Evolutionary conservation across 768 basidiomycete species (phyloP), one percentile per base, ranked within the genome.

Genomic region (Artomyces pyxidatus): DNA sequence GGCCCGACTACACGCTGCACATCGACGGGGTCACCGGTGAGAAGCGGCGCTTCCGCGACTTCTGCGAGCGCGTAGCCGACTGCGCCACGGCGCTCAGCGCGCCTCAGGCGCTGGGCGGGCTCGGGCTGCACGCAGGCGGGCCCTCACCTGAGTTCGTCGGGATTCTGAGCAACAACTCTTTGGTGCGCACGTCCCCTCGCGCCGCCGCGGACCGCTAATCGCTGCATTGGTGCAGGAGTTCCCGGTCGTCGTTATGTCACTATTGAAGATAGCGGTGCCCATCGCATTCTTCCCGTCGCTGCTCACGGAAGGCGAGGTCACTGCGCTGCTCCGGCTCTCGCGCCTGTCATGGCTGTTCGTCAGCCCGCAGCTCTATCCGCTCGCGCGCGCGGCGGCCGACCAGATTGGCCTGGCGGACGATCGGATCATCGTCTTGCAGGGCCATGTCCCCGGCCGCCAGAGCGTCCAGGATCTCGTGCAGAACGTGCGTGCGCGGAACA

Each of bases 151-250:
- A 84, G 45, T 75, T 86, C 21, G 70, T 87, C 17, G 87, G 83
- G 6, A 76, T 89, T 14, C 73, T 87, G 59, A 78, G 77, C 62
- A 74, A 82, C 40, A 89, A 88, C 59, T 81, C 75, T 29, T 59
- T 80, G 61, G 78, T 62, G 6, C 14, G 40, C 32, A 28, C 37
- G 23, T 27, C 27, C 28, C 12, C 26, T 48, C 14, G n/a, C 29
- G 22, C 47, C 7, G 27, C 19, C 10, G 42, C 48, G 8, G 19
- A 47, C 42, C 14, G 45, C 21, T 40, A 26, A 51, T 28, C 25
- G 23, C 30, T 28, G 1, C n/a, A n/a, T n/a, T n/a, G n/a, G n/a
- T 26, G 23, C 27, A 83, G 83, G 80, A 84, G n/a, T 82, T 71
- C 54, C 59, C 74, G 6, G 65, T 73, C 7, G 57, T 83, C 14